A percentile compares a stretch with the other conserved stretches of the same genome.
Conservation (phyloP, 257 asterid species). For the Coffea eugenioides region DNA sequence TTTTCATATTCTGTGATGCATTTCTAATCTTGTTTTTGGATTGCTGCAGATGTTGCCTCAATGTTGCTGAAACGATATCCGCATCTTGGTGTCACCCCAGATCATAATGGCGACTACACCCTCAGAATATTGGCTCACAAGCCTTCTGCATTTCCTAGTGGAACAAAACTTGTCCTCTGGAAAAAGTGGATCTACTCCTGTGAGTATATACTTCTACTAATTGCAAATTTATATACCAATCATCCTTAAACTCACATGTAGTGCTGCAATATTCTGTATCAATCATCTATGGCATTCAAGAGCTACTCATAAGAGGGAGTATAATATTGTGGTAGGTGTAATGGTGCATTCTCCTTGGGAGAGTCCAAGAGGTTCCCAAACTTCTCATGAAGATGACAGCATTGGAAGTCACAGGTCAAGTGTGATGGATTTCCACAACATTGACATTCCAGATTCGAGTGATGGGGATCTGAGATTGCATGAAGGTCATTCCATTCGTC, state of each 20-base stretch:
- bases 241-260: background rate
- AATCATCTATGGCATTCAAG: background rate
- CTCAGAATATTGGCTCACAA: conserved; percentile 39
- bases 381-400: background rate
- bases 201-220: conserved; percentile 17
- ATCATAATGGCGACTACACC: conserved; percentile 24
- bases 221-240: background rate
- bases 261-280: background rate
- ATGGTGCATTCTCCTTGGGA: conserved; percentile 35
- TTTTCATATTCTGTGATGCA: background rate
- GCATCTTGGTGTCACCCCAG: conserved; percentile 26
- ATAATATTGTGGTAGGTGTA: conserved; percentile 23
- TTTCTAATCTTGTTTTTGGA: background rate
- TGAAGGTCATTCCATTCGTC: background rate
- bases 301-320: background rate
- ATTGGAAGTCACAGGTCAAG: conserved; percentile 8
- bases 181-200: conserved; percentile 36
- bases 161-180: conserved; percentile 27
- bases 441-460: conserved; percentile 22
- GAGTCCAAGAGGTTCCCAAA: background rate
- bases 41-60: conserved; percentile 30
- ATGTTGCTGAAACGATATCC: conserved; percentile 26
- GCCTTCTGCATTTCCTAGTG: conserved; percentile 49
- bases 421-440: background rate
- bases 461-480: conserved; percentile 12